Conservation (phyloP, 345 rosid genomes). For the Microcos paniculata region DNA sequence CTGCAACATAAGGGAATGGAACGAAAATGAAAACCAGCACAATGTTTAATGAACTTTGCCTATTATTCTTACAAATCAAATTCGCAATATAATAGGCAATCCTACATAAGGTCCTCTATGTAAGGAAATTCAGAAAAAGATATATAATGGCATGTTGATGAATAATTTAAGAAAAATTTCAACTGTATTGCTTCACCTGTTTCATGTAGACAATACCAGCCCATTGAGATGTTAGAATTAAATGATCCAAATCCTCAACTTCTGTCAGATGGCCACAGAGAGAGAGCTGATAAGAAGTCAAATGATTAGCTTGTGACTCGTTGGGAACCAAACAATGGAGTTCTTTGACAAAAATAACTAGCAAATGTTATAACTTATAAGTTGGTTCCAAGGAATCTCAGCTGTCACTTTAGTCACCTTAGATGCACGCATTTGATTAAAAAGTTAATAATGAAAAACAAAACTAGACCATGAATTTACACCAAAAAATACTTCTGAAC, state of each 20-base stretch:
- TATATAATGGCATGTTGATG: too few species aligned
- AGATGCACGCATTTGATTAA: not conserved
- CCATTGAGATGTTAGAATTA: slow-evolving; percentile 75
- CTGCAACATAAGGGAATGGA: slow-evolving; percentile 28
- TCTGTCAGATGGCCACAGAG: slow-evolving; percentile 42
- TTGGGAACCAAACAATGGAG: not conserved
- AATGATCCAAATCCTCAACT: slow-evolving; percentile 56
- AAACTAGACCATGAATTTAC: not conserved
- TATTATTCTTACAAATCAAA: not conserved
- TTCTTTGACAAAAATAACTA: slow-evolving; percentile 5
- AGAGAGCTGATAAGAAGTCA: slow-evolving; percentile 47
- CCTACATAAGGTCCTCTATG: not conserved
- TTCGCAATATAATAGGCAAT: not conserved
- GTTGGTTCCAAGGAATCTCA: not conserved
- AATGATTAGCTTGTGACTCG: not conserved
- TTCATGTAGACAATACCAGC: slow-evolving; percentile 68
- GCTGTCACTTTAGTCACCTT: not conserved
- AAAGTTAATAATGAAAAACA: not conserved
- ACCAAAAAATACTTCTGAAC: not conserved
- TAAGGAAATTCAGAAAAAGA: not conserved
- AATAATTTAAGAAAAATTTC: not conserved
- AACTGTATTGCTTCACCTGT: slow-evolving; percentile 45
- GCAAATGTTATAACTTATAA: slow-evolving; percentile 12
- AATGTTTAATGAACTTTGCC: not conserved
- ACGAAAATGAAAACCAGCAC: not conserved